Conservation (phyloP, 352 stramenopile genomes). For the Pythium inflatum region DNA sequence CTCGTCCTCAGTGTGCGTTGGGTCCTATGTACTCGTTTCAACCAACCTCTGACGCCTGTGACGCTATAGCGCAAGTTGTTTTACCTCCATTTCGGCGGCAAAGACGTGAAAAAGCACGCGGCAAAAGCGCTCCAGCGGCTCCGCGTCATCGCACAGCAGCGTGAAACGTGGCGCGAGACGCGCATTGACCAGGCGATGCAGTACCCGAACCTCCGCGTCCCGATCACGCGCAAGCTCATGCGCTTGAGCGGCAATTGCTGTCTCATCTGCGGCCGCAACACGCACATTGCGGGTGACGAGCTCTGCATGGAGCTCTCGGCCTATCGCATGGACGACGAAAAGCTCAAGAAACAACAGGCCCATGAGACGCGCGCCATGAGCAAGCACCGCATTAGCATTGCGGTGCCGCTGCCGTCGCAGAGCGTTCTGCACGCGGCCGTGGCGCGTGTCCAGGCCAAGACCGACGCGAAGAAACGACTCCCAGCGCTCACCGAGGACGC, state of each 20-base stretch:
- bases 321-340: conserved; percentile 74
- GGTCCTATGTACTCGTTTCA: neutral
- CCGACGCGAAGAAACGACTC: conserved; percentile 24
- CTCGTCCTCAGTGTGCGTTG: conserved; percentile 70
- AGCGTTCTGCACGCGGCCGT: conserved; percentile 8
- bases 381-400: conserved; percentile 58
- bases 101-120: conserved; percentile 69
- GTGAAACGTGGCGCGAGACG: conserved; percentile 76
- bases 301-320: conserved; percentile 76
- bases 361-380: conserved; percentile 45
- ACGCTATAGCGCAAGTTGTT: conserved; percentile 82
- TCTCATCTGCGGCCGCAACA: conserved; percentile 70
- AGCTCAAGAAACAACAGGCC: conserved; percentile 47
- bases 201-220: conserved; percentile 71
- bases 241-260: conserved; percentile 78
- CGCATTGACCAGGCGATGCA: conserved; percentile 69
- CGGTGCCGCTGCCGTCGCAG: conserved; percentile 13
- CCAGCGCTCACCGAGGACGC: conserved; percentile 32
- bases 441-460: conserved; percentile 9
- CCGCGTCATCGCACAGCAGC: conserved; percentile 51
- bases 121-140: conserved; percentile 48
- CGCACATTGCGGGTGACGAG: conserved; percentile 75
- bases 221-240: conserved; percentile 86
- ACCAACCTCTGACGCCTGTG: too few species aligned
- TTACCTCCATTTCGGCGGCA: conserved; percentile 64